phyloP scores from a whole-genome alignment of 2,329 filamentous ascomycete species.

The Paecilomyces variotii region DNA sequence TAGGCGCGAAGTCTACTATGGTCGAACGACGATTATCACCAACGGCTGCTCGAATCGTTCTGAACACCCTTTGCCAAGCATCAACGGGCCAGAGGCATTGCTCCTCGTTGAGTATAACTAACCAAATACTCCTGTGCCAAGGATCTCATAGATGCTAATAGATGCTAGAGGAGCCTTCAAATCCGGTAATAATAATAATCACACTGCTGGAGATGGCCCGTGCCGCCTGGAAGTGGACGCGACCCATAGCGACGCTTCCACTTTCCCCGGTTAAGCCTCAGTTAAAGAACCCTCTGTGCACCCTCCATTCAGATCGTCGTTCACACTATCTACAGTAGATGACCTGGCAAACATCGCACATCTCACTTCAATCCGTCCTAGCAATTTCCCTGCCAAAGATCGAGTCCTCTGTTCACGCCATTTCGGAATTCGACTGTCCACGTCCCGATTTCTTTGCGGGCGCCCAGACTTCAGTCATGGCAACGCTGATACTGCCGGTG shows the following conservation, averaged over 20 bases:
- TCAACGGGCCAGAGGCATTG: neutral
- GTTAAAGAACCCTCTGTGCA: neutral
- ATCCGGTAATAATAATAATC: neutral
- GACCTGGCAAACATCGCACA: neutral
- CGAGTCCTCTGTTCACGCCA: neutral
- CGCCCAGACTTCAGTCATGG: neutral
- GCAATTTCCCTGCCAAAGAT: neutral
- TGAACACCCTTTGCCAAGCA: neutral
- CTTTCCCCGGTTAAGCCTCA: neutral
- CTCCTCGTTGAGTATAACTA: neutral
- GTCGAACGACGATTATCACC: neutral
- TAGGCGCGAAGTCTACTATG: neutral
- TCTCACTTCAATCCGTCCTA: neutral
- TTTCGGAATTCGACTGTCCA: neutral
- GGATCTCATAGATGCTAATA: neutral
- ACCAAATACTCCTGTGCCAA: too few relatives aligned
- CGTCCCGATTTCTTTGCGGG: neutral
- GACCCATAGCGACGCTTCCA: neutral
- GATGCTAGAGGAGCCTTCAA: neutral
- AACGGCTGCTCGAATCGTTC: neutral
- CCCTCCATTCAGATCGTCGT: neutral
- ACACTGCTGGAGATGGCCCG: neutral
- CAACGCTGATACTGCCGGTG: conserved; percentile 2
- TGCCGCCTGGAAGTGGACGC: neutral
- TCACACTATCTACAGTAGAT: neutral